phyloP scores from a whole-genome alignment of 2,329 filamentous ascomycete species.

The Didymella lethalis region DNA sequence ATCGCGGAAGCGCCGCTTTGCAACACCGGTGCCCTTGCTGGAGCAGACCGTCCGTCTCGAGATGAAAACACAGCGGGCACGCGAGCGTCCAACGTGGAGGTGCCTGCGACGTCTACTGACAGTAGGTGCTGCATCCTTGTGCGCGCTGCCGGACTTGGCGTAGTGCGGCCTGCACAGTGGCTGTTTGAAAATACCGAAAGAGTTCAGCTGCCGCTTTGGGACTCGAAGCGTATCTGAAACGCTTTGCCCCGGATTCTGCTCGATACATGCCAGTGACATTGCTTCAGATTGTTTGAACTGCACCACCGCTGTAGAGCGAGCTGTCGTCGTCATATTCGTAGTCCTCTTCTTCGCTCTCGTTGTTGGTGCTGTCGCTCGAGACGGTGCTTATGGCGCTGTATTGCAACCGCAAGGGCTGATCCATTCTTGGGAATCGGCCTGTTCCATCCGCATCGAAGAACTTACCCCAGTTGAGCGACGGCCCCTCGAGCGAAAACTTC shows the following conservation, averaged over 20 bases:
- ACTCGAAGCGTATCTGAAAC: not conserved
- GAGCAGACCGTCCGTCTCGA: conserved; percentile 13
- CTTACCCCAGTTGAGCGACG: conserved; percentile 35
- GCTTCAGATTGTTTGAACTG: conserved; percentile 12
- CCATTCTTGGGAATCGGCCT: conserved; percentile 16
- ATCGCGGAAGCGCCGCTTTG: conserved; percentile 19
- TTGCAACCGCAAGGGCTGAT: conserved; percentile 14
- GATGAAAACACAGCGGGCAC: conserved; percentile 9
- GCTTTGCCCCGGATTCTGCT: conserved; percentile 6
- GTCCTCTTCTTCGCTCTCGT: conserved; percentile 12
- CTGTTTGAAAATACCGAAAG: conserved; percentile 27
- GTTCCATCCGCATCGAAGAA: conserved; percentile 24
- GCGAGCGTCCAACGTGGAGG: conserved; percentile 2
- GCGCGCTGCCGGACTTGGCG: conserved; percentile 18
- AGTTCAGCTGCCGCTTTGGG: conserved; percentile 4
- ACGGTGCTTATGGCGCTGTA: conserved; percentile 10
- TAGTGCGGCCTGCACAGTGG: conserved; percentile 18
- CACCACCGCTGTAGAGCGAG: conserved; percentile 15
- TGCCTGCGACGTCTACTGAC: conserved; percentile 1
- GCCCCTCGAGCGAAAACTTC: conserved; percentile 32
- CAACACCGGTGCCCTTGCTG: conserved; percentile 18
- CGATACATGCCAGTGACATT: not conserved
- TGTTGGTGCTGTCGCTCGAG: conserved; percentile 2
- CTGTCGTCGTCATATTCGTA: not conserved
- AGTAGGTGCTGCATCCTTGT: not conserved